phyloP scores from a whole-genome alignment of 148 eudicot genomes.

The Camellia lanceoleosa region DNA sequence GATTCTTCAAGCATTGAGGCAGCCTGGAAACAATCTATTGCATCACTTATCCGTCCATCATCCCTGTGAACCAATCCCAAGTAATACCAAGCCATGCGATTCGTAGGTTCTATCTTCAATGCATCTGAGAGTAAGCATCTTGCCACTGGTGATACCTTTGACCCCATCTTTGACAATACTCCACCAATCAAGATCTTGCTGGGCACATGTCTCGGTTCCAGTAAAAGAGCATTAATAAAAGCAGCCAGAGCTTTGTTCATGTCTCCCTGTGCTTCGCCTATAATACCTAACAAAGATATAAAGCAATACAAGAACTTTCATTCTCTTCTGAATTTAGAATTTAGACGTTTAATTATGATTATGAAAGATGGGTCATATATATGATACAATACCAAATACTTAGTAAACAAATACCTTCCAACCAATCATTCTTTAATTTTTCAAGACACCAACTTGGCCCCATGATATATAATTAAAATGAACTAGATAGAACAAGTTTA shows the following conservation, averaged over 20 bases:
- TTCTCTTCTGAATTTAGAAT: background rate
- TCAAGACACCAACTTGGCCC: background rate
- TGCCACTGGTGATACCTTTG: conserved; percentile 68
- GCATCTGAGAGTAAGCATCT: conserved; percentile 88
- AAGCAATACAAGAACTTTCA: background rate
- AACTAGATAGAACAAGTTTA: too few species aligned
- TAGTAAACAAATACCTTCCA: background rate
- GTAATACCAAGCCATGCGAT: conserved; percentile 86
- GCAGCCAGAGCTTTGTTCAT: conserved; percentile 61
- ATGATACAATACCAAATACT: background rate
- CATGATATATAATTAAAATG: background rate
- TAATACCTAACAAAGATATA: conserved; percentile 47
- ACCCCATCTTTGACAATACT: conserved; percentile 59
- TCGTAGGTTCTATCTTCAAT: conserved; percentile 78
- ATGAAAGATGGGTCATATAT: background rate
- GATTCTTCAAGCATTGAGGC: conserved; percentile 97
- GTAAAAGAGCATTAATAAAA: conserved; percentile 59
- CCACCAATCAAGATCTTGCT: conserved; percentile 74
- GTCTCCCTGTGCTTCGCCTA: conserved; percentile 66
- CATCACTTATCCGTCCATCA: conserved; percentile 82
- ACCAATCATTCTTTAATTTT: background rate
- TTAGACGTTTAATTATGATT: background rate
- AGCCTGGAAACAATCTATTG: conserved; percentile 95
- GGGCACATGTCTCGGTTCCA: conserved; percentile 72
- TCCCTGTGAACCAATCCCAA: conserved; percentile 81